Percentiles rank a stretch among this genome's conserved stretches.
Evolutionary conservation across 2,329 filamentous ascomycete genomes (phyloP).

Genomic region (Fusarium pseudograminearum): DNA sequence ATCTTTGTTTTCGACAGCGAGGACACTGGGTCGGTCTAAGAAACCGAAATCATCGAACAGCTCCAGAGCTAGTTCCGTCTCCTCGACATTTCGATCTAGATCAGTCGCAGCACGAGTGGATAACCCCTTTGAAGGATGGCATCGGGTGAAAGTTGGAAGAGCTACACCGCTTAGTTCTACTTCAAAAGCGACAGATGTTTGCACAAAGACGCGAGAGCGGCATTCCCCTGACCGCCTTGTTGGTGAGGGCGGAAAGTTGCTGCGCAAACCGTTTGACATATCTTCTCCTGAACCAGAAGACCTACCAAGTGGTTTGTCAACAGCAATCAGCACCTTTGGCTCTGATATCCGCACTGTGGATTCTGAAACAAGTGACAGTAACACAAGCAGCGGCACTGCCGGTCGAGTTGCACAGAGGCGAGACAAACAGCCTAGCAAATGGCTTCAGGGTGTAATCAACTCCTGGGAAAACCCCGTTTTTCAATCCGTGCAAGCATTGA

Average conservation of each 20-base stretch:
- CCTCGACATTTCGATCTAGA: constrained; percentile 13
- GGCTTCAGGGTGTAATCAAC: constrained; percentile 71
- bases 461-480: constrained; percentile 85
- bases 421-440: constrained; percentile 53
- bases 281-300: constrained; percentile 31
- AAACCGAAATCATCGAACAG: constrained; percentile 28
- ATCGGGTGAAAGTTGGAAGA: constrained; percentile 52
- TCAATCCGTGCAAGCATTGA: constrained; percentile 57
- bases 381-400: background rate
- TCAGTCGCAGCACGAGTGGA: constrained; percentile 6
- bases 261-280: constrained; percentile 61
- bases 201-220: constrained; percentile 8
- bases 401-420: background rate
- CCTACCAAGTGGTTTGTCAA: background rate
- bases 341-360: background rate
- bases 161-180: constrained; percentile 11
- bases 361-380: background rate
- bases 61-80: constrained; percentile 30
- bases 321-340: background rate
- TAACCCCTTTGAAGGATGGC: constrained; percentile 55
- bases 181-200: constrained; percentile 1
- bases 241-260: constrained; percentile 56
- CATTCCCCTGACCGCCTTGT: constrained; percentile 49
- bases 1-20: constrained; percentile 45
- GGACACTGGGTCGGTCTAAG: constrained; percentile 30